Evolutionary conservation across 495 filamentous ascomycete species (phyloP).

Genomic region (Amphirosellinia nigrospora): DNA sequence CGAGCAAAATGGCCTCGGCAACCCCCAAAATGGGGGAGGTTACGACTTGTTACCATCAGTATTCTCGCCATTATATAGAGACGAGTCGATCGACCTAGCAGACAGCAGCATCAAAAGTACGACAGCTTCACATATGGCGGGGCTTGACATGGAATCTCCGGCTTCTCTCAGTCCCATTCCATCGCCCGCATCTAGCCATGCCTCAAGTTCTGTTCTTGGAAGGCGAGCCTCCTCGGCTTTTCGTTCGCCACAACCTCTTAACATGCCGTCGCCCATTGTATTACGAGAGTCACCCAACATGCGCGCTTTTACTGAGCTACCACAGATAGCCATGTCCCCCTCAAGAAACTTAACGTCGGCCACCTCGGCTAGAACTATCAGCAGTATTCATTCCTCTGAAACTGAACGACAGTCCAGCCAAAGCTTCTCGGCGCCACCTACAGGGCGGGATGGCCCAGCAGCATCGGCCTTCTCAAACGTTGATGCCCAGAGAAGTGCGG

Average conservation of each 20-base stretch:
- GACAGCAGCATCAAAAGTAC: neutral
- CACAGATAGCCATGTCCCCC: neutral
- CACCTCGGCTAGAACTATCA: neutral
- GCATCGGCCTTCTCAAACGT: conserved; percentile 6
- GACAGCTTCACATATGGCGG: neutral
- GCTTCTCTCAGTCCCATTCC: neutral
- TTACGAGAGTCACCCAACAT: neutral
- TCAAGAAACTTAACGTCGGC: neutral
- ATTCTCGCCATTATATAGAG: conserved; percentile 32
- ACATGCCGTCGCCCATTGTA: conserved; percentile 5
- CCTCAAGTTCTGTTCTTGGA: neutral
- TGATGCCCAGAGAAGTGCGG: conserved; percentile 12
- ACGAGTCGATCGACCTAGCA: neutral
- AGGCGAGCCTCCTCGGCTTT: conserved; percentile 12
- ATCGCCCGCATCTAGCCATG: neutral
- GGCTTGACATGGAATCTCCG: neutral
- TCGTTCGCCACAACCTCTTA: conserved; percentile 17
- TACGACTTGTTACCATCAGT: conserved; percentile 31
- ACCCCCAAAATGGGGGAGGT: neutral
- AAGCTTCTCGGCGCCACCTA: neutral
- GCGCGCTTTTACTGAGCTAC: neutral
- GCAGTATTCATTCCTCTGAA: neutral
- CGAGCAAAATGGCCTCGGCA: neutral
- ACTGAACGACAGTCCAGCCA: neutral
- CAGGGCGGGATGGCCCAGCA: neutral